Evolutionary conservation across 768 basidiomycete genomes (phyloP).

Genomic region (Suillus paluster): DNA sequence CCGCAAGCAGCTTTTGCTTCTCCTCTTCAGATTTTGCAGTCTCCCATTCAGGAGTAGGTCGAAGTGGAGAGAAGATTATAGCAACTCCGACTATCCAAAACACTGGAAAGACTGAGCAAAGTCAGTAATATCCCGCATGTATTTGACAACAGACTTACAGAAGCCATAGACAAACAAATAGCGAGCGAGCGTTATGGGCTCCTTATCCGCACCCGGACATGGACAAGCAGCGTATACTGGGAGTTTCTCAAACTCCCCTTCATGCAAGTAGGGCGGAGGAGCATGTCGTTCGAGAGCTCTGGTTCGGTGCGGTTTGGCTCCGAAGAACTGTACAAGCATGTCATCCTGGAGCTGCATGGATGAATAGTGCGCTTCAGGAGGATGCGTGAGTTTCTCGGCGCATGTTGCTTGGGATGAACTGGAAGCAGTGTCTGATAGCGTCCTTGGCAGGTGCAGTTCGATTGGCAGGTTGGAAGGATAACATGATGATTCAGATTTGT

Average conservation of each 20-base stretch:
- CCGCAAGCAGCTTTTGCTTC: constrained; percentile 46
- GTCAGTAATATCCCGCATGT: constrained; percentile 1
- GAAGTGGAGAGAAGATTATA: constrained; percentile 59
- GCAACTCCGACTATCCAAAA: constrained; percentile 65
- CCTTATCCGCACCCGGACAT: constrained; percentile 32
- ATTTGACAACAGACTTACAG: constrained; percentile 42
- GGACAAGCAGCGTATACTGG: constrained; percentile 26
- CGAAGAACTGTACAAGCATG: constrained; percentile 36
- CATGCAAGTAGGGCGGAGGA: constrained; percentile 50
- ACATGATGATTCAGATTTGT: constrained; percentile 4
- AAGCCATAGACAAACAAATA: constrained; percentile 69
- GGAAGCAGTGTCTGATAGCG: constrained; percentile 23
- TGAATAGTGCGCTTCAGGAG: constrained; percentile 26
- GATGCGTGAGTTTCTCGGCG: constrained; percentile 18
- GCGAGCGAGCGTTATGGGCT: constrained; percentile 60
- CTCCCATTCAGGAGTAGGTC: constrained; percentile 55
- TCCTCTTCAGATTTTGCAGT: constrained; percentile 59
- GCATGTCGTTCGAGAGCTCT: constrained; percentile 22
- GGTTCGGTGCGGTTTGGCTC: constrained; percentile 27
- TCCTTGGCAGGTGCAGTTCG: constrained; percentile 25
- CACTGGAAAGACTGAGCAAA: constrained; percentile 55
- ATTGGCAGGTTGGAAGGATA: constrained; percentile 25
- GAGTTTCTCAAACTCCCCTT: constrained; percentile 39
- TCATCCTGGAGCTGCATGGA: constrained; percentile 33
- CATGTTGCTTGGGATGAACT: constrained; percentile 4